These are phyloP conservation scores for Phytophthora uliginosa DNA, from an alignment of 352 stramenopile genomes.

Conservation along the genomic window DNA sequence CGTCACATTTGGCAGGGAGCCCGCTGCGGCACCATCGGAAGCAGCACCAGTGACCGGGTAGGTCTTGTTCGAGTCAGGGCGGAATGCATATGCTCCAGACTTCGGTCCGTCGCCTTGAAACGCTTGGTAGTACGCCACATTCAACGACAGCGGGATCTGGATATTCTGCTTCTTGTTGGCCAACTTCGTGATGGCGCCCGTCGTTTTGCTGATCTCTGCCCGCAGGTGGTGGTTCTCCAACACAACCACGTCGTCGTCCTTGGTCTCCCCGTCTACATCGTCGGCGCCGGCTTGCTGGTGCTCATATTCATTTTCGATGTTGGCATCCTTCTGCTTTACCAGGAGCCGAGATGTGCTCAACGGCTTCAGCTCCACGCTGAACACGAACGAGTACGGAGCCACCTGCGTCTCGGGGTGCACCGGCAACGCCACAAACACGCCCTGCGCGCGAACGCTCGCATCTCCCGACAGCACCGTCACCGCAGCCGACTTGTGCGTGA, in stretches of 20 bases:
- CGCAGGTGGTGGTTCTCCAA: constrained; percentile 74
- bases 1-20: constrained; percentile 34
- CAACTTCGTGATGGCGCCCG: constrained; percentile 67
- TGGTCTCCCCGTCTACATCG: neutral
- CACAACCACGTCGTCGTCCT: constrained; percentile 43
- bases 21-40: constrained; percentile 5
- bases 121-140: constrained; percentile 75
- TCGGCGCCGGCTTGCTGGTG: neutral
- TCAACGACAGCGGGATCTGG: constrained; percentile 56
- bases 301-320: neutral
- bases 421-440: constrained; percentile 65
- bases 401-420: constrained; percentile 61
- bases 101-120: constrained; percentile 75
- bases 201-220: constrained; percentile 60
- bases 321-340: constrained; percentile 48
- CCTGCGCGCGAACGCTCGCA: constrained; percentile 44
- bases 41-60: constrained; percentile 45
- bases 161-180: constrained; percentile 82
- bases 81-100: constrained; percentile 98
- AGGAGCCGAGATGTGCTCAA: constrained; percentile 61
- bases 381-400: constrained; percentile 74
- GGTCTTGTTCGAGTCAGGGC: constrained; percentile 85
- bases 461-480: constrained; percentile 51
- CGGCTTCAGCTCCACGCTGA: constrained; percentile 70
- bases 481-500: constrained; percentile 54